Evolutionary conservation across 2,329 filamentous ascomycete species (phyloP).

Genomic region (Monosporascus sp.): DNA sequence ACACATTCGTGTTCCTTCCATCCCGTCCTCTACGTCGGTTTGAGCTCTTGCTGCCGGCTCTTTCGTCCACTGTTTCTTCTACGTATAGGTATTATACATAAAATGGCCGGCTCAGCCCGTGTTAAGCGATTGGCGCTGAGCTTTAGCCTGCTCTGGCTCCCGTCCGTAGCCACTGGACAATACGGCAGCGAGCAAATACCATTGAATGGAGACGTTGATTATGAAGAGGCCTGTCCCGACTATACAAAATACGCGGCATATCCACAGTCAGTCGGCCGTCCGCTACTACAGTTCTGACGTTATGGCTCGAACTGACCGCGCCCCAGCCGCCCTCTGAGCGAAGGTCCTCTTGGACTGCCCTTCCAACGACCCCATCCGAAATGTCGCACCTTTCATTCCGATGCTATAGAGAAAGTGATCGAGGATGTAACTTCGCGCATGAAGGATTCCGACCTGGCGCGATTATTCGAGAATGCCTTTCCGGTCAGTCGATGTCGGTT

Average conservation of each 20-base stretch:
- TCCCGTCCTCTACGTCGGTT: too few species aligned
- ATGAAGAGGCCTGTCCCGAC: conserved; percentile 53
- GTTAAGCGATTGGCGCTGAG: too few species aligned
- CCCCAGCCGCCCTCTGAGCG: conserved; percentile 67
- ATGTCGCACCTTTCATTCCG: conserved; percentile 87
- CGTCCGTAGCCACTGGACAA: conserved; percentile 8
- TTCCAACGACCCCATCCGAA: conserved; percentile 75
- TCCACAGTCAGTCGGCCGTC: conserved; percentile 45
- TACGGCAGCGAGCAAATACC: conserved; percentile 27
- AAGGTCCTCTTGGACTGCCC: conserved; percentile 72
- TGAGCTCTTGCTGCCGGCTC: too few species aligned
- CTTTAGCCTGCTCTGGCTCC: conserved; percentile 4
- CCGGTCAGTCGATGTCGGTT: conserved; percentile 38
- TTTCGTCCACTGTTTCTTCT: too few species aligned
- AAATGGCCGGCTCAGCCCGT: too few species aligned
- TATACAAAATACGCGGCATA: conserved; percentile 55
- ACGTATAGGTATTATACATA: too few species aligned
- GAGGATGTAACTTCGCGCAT: conserved; percentile 73
- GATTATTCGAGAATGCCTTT: conserved; percentile 92
- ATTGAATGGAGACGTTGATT: conserved; percentile 25
- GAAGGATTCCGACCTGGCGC: conserved; percentile 79
- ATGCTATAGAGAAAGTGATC: conserved; percentile 84
- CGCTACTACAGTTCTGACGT: conserved; percentile 1
- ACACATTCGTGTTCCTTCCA: too few species aligned
- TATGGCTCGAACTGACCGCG: conserved; percentile 8